Evolutionary conservation across 192 early-diverging fungal species (phyloP), one percentile per base, ranked within the genome.

Genomic region (Mortierella hygrophila): DNA sequence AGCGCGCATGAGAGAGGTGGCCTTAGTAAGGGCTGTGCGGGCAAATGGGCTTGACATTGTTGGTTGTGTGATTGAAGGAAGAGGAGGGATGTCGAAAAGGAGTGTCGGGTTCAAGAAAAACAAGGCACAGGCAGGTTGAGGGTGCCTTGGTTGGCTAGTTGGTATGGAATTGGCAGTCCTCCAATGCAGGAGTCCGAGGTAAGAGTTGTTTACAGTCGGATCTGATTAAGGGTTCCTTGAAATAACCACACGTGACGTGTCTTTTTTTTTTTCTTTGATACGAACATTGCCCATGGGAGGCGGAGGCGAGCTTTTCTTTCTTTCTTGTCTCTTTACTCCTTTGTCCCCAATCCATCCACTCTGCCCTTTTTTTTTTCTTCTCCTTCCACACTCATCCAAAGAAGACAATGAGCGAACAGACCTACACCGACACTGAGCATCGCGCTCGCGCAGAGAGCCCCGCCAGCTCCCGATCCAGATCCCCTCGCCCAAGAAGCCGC

Each of bases 401-500:
- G 57, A 63, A 38, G n/a, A 69, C 41, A 38, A 86, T 86, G 84
- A 86, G 79, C 54, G 84, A 86, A 68, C 83, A 85, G 41, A 55
- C 78, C 18, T 85, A 86, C 52, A 74, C 69, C 35, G 84, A 80
- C n/a, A 70, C 75, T 42, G 84, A 86, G 44, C 79, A 79, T 52
- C 84, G 76, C 46, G 72, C 72, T 16, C 79, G 79, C 55, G 84
- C 65, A 32, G 78, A 81, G 41, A 86, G 79, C 54, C 79, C 78
- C 35, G 68, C 70, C 63, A 86, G 79, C 79, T 86, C 84, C 18
- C 75, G 84, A 70, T 86, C 84, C 42, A 76, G 84, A 74, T 86
- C 84, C 7, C 84, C 84, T 52, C 78, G 84, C 46, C 84, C 84
- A 35, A 86, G 84, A 78, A 81, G 79, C 72, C 75, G 84, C 47